Evolutionary conservation across 2,329 filamentous ascomycete genomes (phyloP).

Genomic region (Sarocladiaceae sp.): DNA sequence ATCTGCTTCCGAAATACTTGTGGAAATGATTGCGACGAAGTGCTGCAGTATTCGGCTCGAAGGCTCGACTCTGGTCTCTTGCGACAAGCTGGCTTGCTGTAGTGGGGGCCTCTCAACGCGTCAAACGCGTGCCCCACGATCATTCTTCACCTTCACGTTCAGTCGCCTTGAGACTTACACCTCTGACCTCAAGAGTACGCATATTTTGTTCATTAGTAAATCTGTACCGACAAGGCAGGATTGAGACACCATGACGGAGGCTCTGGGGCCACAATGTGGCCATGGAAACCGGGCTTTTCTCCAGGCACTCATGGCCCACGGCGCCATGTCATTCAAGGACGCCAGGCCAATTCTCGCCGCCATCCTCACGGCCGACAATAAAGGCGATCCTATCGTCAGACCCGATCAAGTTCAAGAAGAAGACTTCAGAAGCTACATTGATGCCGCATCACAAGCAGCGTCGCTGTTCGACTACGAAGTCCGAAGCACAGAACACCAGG

Average conservation of each 20-base stretch:
- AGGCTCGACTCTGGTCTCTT: no score
- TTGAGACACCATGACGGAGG: slow-evolving; percentile 19
- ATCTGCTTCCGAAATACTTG: no score
- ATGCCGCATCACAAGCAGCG: slow-evolving; percentile 63
- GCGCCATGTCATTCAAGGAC: slow-evolving; percentile 69
- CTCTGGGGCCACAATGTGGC: slow-evolving; percentile 32
- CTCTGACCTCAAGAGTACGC: no score
- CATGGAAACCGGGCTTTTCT: slow-evolving; percentile 81
- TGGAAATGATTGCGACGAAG: no score
- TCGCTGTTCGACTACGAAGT: slow-evolving; percentile 85
- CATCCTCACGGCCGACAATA: slow-evolving; percentile 56
- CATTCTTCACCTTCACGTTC: no score
- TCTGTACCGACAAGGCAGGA: no score
- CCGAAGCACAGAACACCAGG: slow-evolving; percentile 65
- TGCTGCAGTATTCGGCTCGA: no score
- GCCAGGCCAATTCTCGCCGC: slow-evolving; percentile 68
- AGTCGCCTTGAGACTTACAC: no score
- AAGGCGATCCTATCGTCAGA: slow-evolving; percentile 32
- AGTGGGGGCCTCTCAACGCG: slow-evolving; percentile 6
- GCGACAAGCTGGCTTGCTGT: no score
- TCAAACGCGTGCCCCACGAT: slow-evolving; percentile 9
- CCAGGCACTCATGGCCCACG: slow-evolving; percentile 77
- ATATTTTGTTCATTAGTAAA: no score
- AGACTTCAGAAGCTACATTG: slow-evolving; percentile 63
- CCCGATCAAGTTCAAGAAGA: slow-evolving; percentile 59